Percentiles rank a stretch among this genome's conserved stretches.
phyloP scores from a whole-genome alignment of 441 rosid species.

The Dalechampia spathulata region DNA sequence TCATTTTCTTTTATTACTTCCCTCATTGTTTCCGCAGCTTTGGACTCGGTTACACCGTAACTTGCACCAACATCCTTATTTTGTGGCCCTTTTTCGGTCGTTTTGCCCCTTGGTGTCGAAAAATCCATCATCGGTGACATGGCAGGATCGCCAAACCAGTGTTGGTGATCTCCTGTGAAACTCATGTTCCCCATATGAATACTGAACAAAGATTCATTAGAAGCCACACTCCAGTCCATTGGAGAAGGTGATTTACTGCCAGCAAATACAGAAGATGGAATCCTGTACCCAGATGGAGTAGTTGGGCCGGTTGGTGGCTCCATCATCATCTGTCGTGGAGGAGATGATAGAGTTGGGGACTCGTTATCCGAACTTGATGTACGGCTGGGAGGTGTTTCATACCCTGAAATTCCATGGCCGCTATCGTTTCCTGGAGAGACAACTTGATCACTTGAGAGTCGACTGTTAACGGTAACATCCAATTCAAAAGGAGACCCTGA shows the following conservation, averaged over 20 bases:
- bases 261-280: conserved; percentile 54
- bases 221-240: conserved; percentile 70
- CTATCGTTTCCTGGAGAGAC: not conserved
- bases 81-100: conserved; percentile 10
- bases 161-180: conserved; percentile 45
- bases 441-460: not conserved
- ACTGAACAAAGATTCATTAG: conserved; percentile 83
- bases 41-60: conserved; percentile 35
- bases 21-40: conserved; percentile 50
- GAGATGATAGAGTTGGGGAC: conserved; percentile 24
- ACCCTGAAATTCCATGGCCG: not conserved
- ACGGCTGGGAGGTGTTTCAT: not conserved
- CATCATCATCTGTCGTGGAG: conserved; percentile 50
- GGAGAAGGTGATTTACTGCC: conserved; percentile 33
- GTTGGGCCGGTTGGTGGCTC: conserved; percentile 28
- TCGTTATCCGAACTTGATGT: not conserved
- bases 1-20: conserved; percentile 46
- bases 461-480: conserved; percentile 1
- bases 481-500: conserved; percentile 17
- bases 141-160: conserved; percentile 27
- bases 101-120: conserved; percentile 15
- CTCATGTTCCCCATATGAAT: conserved; percentile 48
- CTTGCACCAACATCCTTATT: conserved; percentile 17
- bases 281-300: conserved; percentile 29
- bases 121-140: conserved; percentile 21